Evolutionary conservation across 2,329 filamentous ascomycete species (phyloP).

Genomic region (Fusarium caatingaense): DNA sequence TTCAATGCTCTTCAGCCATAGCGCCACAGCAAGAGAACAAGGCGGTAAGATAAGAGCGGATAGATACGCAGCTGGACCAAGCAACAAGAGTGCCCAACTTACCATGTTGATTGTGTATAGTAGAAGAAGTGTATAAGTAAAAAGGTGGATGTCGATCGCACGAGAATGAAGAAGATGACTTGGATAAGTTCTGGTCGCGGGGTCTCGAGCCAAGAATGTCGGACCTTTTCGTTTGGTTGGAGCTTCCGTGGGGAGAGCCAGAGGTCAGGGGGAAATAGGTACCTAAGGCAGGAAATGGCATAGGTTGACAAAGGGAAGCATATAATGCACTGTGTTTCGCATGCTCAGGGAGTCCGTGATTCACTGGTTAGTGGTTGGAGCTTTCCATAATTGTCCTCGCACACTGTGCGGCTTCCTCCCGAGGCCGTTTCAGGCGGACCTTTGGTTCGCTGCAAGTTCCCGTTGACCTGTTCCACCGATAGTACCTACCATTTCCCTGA

Average conservation of each 20-base stretch:
- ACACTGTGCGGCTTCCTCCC: slow-evolving; percentile 40
- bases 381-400: neutral
- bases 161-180: slow-evolving; percentile 45
- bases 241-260: slow-evolving; percentile 46
- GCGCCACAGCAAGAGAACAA: slow-evolving; percentile 17
- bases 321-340: slow-evolving; percentile 30
- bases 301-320: neutral
- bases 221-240: slow-evolving; percentile 48
- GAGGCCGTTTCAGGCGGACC: slow-evolving; percentile 6
- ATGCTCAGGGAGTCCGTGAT: neutral
- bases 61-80: slow-evolving; percentile 4
- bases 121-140: slow-evolving; percentile 29
- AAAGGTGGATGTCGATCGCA: slow-evolving; percentile 44
- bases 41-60: slow-evolving; percentile 14
- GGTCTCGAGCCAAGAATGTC: slow-evolving; percentile 46
- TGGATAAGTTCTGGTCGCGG: slow-evolving; percentile 48
- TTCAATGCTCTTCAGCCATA: slow-evolving; percentile 38
- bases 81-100: slow-evolving; percentile 30
- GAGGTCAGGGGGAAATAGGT: slow-evolving; percentile 38
- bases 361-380: neutral
- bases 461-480: slow-evolving; percentile 2
- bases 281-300: slow-evolving; percentile 39
- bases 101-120: slow-evolving; percentile 47
- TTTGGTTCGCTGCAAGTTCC: slow-evolving; percentile 16
- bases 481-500: neutral